Base-by-base conservation (phyloP, 2,329 filamentous ascomycete species). In the Epicoccum nigrum region DNA sequence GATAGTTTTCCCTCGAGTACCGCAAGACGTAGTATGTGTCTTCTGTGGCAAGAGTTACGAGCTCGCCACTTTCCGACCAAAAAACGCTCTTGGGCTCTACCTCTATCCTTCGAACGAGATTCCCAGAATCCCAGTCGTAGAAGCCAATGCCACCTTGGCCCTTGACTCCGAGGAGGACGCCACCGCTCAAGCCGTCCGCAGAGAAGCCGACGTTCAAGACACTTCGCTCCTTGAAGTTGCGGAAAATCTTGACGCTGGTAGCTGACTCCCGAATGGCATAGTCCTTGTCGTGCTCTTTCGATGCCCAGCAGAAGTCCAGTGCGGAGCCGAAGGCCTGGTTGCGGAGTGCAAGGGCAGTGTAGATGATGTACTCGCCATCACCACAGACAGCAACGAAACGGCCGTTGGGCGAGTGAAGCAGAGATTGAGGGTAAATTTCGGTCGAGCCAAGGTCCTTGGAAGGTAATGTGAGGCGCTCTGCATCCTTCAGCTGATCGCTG, bases 311-410 rank as follows among this genome's bases (percentile, higher is more conserved):
- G 73, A 99, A 99, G 76, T 99, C 94, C 44, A 97, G 79, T 6
- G 93, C 94, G 32, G 90, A 92, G 17, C 94, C 94, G 68, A 99
- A 99, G 3, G 92, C 92, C 79, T 97, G 97, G 77, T 99, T 97
- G 71, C 94, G 87, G 84, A 95, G 96, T 3, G 93, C 93, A 51
- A 97, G 83, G 48, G 94, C 92, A 21, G 94, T 97, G 79, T 97
- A 97, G 67, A 97, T 96, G 73, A 97, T 97, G 77, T 97, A 99
- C 76, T 99, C 94, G 56, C 94, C 94, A 71, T 99, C 94, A 60
- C 94, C 94, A 61, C 93, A 97, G 2, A 92, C 87, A 15, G 89
- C 89, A 40, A 94, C 90, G 62, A 94, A 94, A 54, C 92, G 86
- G 43, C 92, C 92, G 64, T 99, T 99, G 28, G 94, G 90, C n/a